A percentile compares a stretch with the other conserved stretches of the same genome.
phyloP scores from a whole-genome alignment of 1,139 yeast genomes.

The Debaryomyces subglobosus region DNA sequence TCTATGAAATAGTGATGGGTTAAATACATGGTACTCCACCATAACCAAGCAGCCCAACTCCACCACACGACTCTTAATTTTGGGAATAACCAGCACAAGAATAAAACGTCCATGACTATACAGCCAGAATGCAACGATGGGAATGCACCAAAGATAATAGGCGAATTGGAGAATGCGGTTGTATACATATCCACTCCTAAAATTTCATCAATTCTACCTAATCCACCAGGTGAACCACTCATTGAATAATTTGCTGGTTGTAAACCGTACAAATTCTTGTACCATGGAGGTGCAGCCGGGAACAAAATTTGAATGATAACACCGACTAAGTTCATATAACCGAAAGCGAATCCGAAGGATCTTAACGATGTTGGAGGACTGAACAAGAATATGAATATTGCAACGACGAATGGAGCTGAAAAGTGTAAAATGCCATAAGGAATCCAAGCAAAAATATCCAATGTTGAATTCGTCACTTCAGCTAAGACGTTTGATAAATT shows the following conservation, averaged over 20 bases:
- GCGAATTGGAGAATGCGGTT: conserved; percentile 83
- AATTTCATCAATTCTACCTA: conserved; percentile 81
- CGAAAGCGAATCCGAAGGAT: conserved; percentile 92
- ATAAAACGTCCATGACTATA: conserved; percentile 90
- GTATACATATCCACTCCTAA: conserved; percentile 86
- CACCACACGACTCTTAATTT: conserved; percentile 63
- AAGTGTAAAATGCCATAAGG: conserved; percentile 95
- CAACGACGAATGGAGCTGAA: conserved; percentile 85
- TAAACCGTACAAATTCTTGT: conserved; percentile 80
- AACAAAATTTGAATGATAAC: conserved; percentile 77
- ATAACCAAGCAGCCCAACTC: conserved; percentile 82
- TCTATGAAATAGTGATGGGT: conserved; percentile 96
- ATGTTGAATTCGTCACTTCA: conserved; percentile 61
- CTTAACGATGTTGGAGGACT: conserved; percentile 92
- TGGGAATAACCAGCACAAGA: conserved; percentile 83
- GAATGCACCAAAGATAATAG: conserved; percentile 96
- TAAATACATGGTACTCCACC: conserved; percentile 98
- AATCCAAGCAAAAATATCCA: conserved; percentile 91
- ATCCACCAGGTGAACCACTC: conserved; percentile 97
- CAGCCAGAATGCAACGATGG: conserved; percentile 95
- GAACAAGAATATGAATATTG: conserved; percentile 76
- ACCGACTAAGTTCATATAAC: conserved; percentile 92
- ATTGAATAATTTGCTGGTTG: conserved; percentile 90
- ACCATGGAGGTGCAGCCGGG: conserved; percentile 99
- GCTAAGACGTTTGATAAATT: conserved; percentile 87